Evolutionary conservation across 106 monocot species (phyloP).

Genomic region (Allium fistulosum): DNA sequence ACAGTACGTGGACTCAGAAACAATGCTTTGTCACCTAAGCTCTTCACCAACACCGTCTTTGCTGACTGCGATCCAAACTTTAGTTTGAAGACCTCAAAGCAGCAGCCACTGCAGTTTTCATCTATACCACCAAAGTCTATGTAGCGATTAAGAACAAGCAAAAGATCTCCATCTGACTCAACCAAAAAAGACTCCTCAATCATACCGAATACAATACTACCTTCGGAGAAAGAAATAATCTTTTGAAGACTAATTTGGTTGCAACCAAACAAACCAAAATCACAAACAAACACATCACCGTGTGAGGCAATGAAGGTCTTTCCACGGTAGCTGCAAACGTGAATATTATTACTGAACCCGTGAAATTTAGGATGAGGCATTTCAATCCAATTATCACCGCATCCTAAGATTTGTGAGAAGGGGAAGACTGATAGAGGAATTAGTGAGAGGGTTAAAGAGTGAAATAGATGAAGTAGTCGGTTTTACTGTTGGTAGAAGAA

Average conservation of each 20-base stretch:
- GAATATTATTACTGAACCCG: too few relatives aligned
- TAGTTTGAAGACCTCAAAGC: not conserved
- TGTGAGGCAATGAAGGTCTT: not conserved
- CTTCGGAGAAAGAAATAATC: not conserved
- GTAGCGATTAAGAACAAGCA: not conserved
- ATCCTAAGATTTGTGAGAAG: too few relatives aligned
- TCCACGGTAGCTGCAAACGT: too few relatives aligned
- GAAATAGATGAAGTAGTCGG: too few relatives aligned
- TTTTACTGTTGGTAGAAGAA: too few relatives aligned
- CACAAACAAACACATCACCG: not conserved
- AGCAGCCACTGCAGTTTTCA: too few relatives aligned
- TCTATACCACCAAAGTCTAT: not conserved
- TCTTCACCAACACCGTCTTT: not conserved
- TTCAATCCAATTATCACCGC: not conserved
- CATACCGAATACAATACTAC: not conserved
- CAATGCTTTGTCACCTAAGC: constrained; percentile 2
- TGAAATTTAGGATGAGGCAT: not conserved
- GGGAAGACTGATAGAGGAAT: too few relatives aligned
- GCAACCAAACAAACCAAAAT: not conserved
- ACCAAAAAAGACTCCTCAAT: not conserved
- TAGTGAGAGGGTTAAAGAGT: too few relatives aligned
- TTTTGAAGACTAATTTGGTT: not conserved
- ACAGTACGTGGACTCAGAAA: not conserved
- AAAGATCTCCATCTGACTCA: not conserved
- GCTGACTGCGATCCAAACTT: not conserved